Percentiles rank a stretch among this genome's conserved stretches.
Conservation (phyloP, 768 basidiomycete species). For the Myochromella boudieri region DNA sequence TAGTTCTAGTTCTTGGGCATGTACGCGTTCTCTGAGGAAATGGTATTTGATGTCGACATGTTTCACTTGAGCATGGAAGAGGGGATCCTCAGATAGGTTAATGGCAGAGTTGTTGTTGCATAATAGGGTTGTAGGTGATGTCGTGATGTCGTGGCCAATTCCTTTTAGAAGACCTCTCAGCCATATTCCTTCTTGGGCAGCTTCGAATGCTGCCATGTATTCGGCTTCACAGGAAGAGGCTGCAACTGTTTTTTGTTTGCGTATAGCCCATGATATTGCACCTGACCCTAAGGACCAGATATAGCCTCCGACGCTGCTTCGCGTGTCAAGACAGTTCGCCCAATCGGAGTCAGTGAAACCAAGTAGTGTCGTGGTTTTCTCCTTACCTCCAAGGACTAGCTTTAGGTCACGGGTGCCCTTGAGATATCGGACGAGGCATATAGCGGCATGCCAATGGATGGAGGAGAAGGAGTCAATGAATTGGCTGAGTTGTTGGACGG, state of each 20-base stretch:
- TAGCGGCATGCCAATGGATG: constrained; percentile 27
- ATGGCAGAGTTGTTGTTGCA: constrained; percentile 2
- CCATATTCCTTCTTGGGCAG: constrained; percentile 14
- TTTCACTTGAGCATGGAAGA: constrained; percentile 1
- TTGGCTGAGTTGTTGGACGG: constrained; percentile 12
- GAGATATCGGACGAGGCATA: constrained; percentile 18
- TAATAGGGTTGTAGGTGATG: background rate
- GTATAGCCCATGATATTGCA: constrained; percentile 11
- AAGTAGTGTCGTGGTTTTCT: background rate
- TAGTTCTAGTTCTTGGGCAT: background rate
- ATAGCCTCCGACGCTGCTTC: constrained; percentile 28
- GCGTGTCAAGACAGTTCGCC: constrained; percentile 18
- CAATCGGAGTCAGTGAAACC: constrained; percentile 21
- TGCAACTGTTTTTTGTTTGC: constrained; percentile 5
- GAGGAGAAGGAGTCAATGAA: constrained; percentile 25
- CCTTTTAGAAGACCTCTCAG: constrained; percentile 14
- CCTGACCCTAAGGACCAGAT: constrained; percentile 25
- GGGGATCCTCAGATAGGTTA: constrained; percentile 6
- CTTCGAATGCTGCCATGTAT: constrained; percentile 3
- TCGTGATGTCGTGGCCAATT: constrained; percentile 5
- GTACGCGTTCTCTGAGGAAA: constrained; percentile 2
- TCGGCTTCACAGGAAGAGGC: constrained; percentile 6
- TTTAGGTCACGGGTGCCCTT: background rate
- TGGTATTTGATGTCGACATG: constrained; percentile 1
- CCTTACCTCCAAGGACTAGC: background rate